Base-by-base conservation (phyloP, 1,139 yeast species). In the Pichia sp. region DNA sequence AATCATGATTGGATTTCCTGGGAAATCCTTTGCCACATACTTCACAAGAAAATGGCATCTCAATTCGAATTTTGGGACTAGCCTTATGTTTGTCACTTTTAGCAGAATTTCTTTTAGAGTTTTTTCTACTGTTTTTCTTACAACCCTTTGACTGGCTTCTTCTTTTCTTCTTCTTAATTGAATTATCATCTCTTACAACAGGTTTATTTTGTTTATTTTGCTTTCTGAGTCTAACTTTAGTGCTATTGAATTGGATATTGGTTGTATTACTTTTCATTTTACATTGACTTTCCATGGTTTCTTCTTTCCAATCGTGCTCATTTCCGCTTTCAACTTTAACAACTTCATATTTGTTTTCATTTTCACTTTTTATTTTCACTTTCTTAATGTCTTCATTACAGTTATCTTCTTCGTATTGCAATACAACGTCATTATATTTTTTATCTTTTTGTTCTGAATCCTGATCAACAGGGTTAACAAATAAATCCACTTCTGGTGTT, bases 1-100 rank as follows among this genome's bases (percentile, higher is more conserved):
- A 87, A 58, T 92, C 86, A 59, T 92, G 72, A 62, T 92, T 92
- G 65, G 92, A 92, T 0, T 96, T 96, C 49, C 97, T 69, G 4
- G 97, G 90, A 64, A 92, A 92, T 43, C 82, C 70, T 64, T 88
- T 89, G 40, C 84, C 92, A 67, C 98, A 92, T 44, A 85, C 66
- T 53, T 82, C 81, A 64, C 97, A 92, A 1, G 86, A 85, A 65
- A 80, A 89, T 15, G 26, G 38, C 30, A 16, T 22, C n/a, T 23
- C n/a, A 13, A n/a, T 3, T 11, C 23, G 23, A 16, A 7, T 3
- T 13, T 18, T 18, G 18, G 38, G 41, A 22, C 16, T 34, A 16
- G 12, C 32, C 4, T 7, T 23, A 6, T 29, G 15, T 30, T 37
- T 38, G 5, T 38, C 25, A n/a, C 18, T 16, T 6, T 16, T 18